Evolutionary conservation across 768 basidiomycete genomes (phyloP), one percentile per base, ranked within the genome.

Genomic region (Kockovaella imperatae): DNA sequence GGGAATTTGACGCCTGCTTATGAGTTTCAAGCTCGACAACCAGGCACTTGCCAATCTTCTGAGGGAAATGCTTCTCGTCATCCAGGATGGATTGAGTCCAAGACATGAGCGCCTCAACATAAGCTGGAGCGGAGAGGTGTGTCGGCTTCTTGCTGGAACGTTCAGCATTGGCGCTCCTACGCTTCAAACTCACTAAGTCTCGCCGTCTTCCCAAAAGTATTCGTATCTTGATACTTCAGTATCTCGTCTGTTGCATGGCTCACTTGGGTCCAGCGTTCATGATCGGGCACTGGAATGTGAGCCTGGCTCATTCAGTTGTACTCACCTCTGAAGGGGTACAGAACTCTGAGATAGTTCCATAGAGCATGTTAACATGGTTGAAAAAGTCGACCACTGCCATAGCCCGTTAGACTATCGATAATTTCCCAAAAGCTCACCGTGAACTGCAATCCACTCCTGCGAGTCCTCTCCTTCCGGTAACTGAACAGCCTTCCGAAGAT

Each of bases 381-480:
- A 97, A 99, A 75, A 99, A 99, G 72, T 99, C 95, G 52, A 97
- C 93, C 25, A 89, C 95, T 99, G 59, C 4, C 17, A n/a, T 31
- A 6, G 26, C 35, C 40, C 52, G 43, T n/a, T 25, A 46, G 11
- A 5, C 4, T 20, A 35, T 6, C 3, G 15, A 38, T 35, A 20
- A 43, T 30, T 38, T 45, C 44, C 26, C n/a, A 26, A 24, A n/a
- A 13, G 71, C 80, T 49, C 56, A 95, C 95, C 87, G 67, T 99
- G 93, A 6, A 99, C 93, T 11, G 95, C 95, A n/a, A 99, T 82
- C 95, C 95, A 99, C 72, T 99, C 95, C 58, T 91, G 93, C 60
- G 82, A 72, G 69, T 99, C 95, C 72, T 99, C 95, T 31, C 95
- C 95, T 58, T 96, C 95, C 0, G 95, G 95, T 17, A 97, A 77